Base-by-base conservation (phyloP, 1,139 yeast species). In the Taphrina flavorubra region DNA sequence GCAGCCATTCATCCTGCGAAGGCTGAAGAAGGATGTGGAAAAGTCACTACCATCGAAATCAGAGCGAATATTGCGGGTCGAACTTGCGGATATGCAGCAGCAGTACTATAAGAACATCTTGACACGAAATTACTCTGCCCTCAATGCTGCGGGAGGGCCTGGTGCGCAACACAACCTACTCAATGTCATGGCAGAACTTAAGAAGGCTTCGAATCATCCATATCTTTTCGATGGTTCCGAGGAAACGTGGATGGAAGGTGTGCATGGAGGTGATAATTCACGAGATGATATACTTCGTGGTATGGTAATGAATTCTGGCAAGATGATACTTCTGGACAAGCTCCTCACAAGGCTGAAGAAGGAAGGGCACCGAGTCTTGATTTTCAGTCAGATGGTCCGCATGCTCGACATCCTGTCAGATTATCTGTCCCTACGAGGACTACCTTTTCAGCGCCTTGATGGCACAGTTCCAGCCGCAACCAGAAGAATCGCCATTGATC, bases 161-260 rank as follows among this genome's bases (percentile, higher is more conserved):
- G 89, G 91, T 1, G 81, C 86, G 40, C 97, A 90, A 74, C 85
- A 94, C 74, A 92, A 97, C 14, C 81, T 95, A 72, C 82, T 94
- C 65, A 94, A 94, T 75, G 87, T 94, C 67, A 92, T 94, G 97
- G 89, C 92, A 75, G 99, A 95, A 78, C 83, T 94, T 79, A 95
- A 94, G 75, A 94, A 94, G 78, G 98, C 98, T 0, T 90, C 97
- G 0, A 94, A 95, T 76, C 99, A 94, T 77, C 99, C 99, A 0
- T 95, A 94, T 75, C 79, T 94, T 68, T 95, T 94, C 78, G 97
- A 92, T 73, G 90, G 90, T 70, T 98, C 97, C 2, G 99, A 95
- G 78, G 89, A 88, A 49, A 85, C 89, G 71, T 96, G 91, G 31
- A 80, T 92, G 71, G 59, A 56, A 11, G 81, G 85, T 6, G 86